Conservation (phyloP, 1,284 basidiomycete species). For the Ceratobasidium sp. region DNA sequence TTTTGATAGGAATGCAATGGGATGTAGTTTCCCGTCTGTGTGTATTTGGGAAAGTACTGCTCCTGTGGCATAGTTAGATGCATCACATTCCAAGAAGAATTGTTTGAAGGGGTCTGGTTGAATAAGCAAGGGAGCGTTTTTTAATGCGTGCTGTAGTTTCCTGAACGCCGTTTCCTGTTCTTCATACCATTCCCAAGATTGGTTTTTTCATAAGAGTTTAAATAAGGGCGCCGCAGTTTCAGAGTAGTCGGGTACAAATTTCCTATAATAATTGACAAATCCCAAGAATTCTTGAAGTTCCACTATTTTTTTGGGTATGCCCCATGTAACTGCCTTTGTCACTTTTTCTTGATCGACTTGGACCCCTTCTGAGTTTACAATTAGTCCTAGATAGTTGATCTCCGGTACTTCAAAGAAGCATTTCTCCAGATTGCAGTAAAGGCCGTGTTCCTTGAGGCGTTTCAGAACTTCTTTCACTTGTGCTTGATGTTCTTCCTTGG, state of each 20-base stretch:
- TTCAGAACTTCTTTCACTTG: conserved; percentile 32
- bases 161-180: conserved; percentile 48
- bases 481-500: neutral
- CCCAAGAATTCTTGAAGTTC: conserved; percentile 54
- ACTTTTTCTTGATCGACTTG: conserved; percentile 59
- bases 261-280: conserved; percentile 52
- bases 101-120: conserved; percentile 23
- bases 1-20: too few relatives aligned
- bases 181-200: conserved; percentile 44
- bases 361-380: conserved; percentile 53
- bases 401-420: conserved; percentile 48
- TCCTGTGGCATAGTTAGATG: conserved; percentile 34
- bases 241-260: conserved; percentile 51
- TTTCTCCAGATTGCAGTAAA: conserved; percentile 25
- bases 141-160: conserved; percentile 46
- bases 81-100: conserved; percentile 33
- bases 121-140: conserved; percentile 1
- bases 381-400: conserved; percentile 48
- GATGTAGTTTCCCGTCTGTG: too few relatives aligned
- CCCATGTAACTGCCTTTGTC: conserved; percentile 56
- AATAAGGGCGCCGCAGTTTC: conserved; percentile 49
- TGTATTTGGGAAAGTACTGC: conserved; percentile 44
- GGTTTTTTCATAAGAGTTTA: conserved; percentile 46
- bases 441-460: neutral
- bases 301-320: conserved; percentile 51